phyloP scores from a whole-genome alignment of 192 early-diverging fungal species.

The Coemansia pectinata region DNA sequence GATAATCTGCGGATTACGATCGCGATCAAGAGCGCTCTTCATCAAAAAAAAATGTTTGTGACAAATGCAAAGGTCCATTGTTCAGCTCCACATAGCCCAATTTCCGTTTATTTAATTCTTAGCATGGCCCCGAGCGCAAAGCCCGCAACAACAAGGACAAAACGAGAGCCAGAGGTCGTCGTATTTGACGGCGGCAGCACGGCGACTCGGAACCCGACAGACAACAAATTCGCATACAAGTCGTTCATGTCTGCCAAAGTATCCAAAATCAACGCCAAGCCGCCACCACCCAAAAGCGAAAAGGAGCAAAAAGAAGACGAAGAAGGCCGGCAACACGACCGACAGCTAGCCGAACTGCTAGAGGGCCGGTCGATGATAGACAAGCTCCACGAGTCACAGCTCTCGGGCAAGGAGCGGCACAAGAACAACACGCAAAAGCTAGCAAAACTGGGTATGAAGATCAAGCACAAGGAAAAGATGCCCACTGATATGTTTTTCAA shows the following conservation, averaged over 20 bases:
- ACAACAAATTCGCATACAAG: slow-evolving; percentile 40
- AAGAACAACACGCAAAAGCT: slow-evolving; percentile 45
- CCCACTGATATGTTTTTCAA: slow-evolving; percentile 29
- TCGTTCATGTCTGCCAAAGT: slow-evolving; percentile 55
- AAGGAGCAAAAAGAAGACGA: slow-evolving; percentile 69
- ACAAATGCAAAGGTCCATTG: neutral
- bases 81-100: neutral
- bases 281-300: slow-evolving; percentile 72
- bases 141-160: neutral
- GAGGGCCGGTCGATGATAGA: slow-evolving; percentile 46
- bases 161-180: slow-evolving; percentile 33
- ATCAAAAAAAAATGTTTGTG: neutral
- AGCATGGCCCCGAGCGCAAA: neutral
- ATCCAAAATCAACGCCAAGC: slow-evolving; percentile 81
- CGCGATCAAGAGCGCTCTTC: neutral
- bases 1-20: slow-evolving; percentile 5
- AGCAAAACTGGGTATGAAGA: slow-evolving; percentile 40
- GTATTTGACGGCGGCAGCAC: slow-evolving; percentile 27
- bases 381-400: slow-evolving; percentile 47
- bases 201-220: neutral
- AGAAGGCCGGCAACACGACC: slow-evolving; percentile 26
- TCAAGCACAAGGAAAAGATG: slow-evolving; percentile 40
- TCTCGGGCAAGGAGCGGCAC: slow-evolving; percentile 41
- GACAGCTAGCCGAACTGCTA: slow-evolving; percentile 30
- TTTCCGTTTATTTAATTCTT: neutral